Percentiles rank a stretch among this genome's conserved stretches.
Evolutionary conservation across 331 rosid species (phyloP).

Genomic region (Rhamnella rubrinervis): DNA sequence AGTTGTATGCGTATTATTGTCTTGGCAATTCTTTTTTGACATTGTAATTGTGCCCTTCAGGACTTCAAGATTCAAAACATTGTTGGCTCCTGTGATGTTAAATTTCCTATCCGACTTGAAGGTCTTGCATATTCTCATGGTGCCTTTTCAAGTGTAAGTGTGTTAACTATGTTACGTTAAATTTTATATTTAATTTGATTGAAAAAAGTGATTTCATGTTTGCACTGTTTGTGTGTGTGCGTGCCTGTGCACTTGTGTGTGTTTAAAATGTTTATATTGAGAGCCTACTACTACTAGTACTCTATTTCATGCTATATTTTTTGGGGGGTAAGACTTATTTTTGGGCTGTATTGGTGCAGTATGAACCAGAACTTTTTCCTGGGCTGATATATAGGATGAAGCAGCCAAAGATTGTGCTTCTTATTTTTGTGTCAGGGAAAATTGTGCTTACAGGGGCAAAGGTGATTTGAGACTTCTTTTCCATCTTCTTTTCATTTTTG

Average conservation of each 20-base stretch:
- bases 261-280: too few relatives aligned
- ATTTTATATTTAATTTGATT: neutral
- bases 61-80: constrained; percentile 75
- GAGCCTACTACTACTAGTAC: too few relatives aligned
- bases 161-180: neutral
- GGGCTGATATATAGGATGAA: constrained; percentile 82
- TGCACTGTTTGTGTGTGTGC: too few relatives aligned
- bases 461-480: constrained; percentile 31
- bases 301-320: neutral
- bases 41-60: constrained; percentile 17
- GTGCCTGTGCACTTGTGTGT: too few relatives aligned
- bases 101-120: constrained; percentile 70
- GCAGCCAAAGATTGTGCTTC: constrained; percentile 80
- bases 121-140: constrained; percentile 71
- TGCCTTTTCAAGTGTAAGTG: constrained; percentile 71
- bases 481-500: neutral
- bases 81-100: constrained; percentile 78
- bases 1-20: neutral
- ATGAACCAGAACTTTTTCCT: constrained; percentile 82
- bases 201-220: neutral
- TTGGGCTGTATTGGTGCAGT: constrained; percentile 31
- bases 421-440: constrained; percentile 77
- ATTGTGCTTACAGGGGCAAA: constrained; percentile 86
- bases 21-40: neutral
- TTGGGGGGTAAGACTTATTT: neutral